Percentiles rank a stretch among this genome's conserved stretches.
Conservation (phyloP, 1,139 yeast species). For the Saccharomyces hybrid region DNA sequence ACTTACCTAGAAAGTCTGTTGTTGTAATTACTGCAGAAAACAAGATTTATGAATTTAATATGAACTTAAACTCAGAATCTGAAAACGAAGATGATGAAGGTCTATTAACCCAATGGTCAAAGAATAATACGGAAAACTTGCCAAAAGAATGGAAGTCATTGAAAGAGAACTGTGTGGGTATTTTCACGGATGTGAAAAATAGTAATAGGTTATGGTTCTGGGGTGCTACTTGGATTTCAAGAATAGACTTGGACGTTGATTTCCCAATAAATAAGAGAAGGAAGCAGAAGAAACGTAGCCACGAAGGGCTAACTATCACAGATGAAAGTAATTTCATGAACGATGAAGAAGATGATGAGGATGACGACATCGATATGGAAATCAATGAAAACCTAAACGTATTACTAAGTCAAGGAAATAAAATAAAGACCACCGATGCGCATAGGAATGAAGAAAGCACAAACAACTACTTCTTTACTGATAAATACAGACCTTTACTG, state of each 20-base stretch:
- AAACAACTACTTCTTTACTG: conserved; percentile 65
- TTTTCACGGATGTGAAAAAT: conserved; percentile 40
- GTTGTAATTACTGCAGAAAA: conserved; percentile 68
- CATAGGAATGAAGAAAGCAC: conserved; percentile 27
- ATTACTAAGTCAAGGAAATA: conserved; percentile 10
- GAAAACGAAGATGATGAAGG: conserved; percentile 13
- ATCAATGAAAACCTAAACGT: conserved; percentile 16
- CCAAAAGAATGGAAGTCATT: conserved; percentile 56
- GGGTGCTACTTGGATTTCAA: conserved; percentile 81
- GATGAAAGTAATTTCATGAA: conserved; percentile 31
- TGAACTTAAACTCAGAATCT: conserved; percentile 3
- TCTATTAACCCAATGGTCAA: conserved; percentile 71
- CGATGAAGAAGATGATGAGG: conserved; percentile 28
- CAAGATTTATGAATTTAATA: conserved; percentile 56
- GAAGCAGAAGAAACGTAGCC: conserved; percentile 47
- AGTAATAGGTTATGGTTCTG: conserved; percentile 64
- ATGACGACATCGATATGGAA: conserved; percentile 32
- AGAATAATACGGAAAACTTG: conserved; percentile 61
- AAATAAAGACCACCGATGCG: conserved; percentile 26
- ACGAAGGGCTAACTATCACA: conserved; percentile 52
- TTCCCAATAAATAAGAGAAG: conserved; percentile 41
- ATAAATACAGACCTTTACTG: conserved; percentile 68
- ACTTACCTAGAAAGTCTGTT: conserved; percentile 42
- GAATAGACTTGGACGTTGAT: conserved; percentile 56
- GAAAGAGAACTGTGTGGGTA: conserved; percentile 68